phyloP scores from a whole-genome alignment of 208 protist genomes.

The Cochliopodium minus region DNA sequence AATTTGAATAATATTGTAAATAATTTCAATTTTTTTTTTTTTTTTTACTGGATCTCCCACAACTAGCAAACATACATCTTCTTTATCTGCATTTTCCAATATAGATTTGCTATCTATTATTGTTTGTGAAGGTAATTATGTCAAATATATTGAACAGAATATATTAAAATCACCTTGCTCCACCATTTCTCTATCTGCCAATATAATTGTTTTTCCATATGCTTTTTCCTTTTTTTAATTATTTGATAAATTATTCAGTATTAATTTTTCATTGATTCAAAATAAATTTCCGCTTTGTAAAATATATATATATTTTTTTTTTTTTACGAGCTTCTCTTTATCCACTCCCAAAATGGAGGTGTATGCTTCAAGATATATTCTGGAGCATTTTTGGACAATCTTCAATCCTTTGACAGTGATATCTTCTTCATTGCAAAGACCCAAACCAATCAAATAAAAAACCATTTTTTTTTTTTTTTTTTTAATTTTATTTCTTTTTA shows the following conservation, averaged over 20 bases:
- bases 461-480: too few relatives aligned
- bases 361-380: slow-evolving; percentile 94
- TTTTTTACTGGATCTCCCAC: too few relatives aligned
- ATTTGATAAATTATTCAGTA: too few relatives aligned
- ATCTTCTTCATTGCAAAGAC: slow-evolving; percentile 88
- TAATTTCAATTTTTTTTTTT: too few relatives aligned
- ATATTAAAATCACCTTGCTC: slow-evolving; percentile 73
- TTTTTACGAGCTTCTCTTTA: slow-evolving; percentile 19
- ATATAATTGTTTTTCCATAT: slow-evolving; percentile 63
- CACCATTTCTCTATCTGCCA: slow-evolving; percentile 83
- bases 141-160: too few relatives aligned
- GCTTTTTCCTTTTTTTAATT: slow-evolving; percentile 47
- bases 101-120: slow-evolving; percentile 42
- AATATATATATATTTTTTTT: too few relatives aligned
- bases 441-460: slow-evolving; percentile 86
- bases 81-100: slow-evolving; percentile 46
- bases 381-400: slow-evolving; percentile 60
- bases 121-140: too few relatives aligned
- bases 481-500: too few relatives aligned
- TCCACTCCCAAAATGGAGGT: slow-evolving; percentile 90
- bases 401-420: slow-evolving; percentile 90
- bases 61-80: slow-evolving; percentile 87
- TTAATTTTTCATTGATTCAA: too few relatives aligned
- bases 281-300: too few relatives aligned
- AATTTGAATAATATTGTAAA: slow-evolving; percentile 10